phyloP scores from a whole-genome alignment of 352 stramenopile genomes.

The Phytophthora crassamura region DNA sequence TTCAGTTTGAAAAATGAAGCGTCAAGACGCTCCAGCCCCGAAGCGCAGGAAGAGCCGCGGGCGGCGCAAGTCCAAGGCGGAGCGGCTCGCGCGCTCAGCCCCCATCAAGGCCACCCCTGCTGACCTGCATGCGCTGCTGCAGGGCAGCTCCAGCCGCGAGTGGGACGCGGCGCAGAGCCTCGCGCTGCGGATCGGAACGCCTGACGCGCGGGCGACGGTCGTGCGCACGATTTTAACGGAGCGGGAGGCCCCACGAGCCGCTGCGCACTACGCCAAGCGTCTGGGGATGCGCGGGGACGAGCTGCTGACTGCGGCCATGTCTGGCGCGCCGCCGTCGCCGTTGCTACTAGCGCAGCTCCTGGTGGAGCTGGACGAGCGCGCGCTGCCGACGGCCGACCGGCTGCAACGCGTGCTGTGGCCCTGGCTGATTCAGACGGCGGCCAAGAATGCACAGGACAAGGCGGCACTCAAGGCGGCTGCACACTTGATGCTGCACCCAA shows the following conservation, averaged over 20 bases:
- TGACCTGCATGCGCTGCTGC: constrained; percentile 34
- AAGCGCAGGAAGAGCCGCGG: constrained; percentile 45
- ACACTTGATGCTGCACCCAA: constrained; percentile 51
- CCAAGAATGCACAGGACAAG: constrained; percentile 23
- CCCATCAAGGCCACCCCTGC: constrained; percentile 7
- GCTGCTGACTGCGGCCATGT: constrained; percentile 30
- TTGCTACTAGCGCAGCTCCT: constrained; percentile 66
- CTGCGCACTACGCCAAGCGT: constrained; percentile 74
- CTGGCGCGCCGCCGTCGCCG: constrained; percentile 23
- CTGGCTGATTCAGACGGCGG: constrained; percentile 46
- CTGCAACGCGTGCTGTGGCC: constrained; percentile 62
- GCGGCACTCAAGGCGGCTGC: constrained; percentile 34
- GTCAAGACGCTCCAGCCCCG: neutral
- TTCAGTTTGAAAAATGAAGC: constrained; percentile 26
- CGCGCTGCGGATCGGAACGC: constrained; percentile 46
- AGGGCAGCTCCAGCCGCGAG: constrained; percentile 42
- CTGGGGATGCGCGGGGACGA: constrained; percentile 43
- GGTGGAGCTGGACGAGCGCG: constrained; percentile 45
- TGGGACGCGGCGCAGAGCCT: constrained; percentile 74
- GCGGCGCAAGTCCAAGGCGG: constrained; percentile 54
- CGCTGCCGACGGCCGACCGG: constrained; percentile 43
- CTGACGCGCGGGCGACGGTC: constrained; percentile 46
- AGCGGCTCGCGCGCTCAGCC: constrained; percentile 45
- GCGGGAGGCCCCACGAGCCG: constrained; percentile 50
- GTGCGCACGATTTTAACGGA: constrained; percentile 49